Evolutionary conservation across 164 flowering plant genomes (phyloP).

Genomic region (Vitis labrusca): DNA sequence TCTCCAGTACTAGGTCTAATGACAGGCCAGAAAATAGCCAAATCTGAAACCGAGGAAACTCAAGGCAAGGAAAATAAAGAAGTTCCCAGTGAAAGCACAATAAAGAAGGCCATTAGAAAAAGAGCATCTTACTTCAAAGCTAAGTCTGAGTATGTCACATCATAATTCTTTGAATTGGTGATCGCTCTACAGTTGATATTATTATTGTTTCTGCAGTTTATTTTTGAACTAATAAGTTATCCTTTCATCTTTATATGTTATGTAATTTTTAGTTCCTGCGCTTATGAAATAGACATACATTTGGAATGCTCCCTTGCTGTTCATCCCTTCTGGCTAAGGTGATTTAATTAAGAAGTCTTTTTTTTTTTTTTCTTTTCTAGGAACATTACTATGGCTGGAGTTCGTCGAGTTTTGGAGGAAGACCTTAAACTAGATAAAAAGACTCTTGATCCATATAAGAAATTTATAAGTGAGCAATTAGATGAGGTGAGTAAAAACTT

Average conservation of each 20-base stretch:
- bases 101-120: conserved; percentile 61
- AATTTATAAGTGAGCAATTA: conserved; percentile 51
- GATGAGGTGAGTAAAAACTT: conserved; percentile 51
- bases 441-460: conserved; percentile 70
- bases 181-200: not conserved
- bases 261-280: not conserved
- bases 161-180: conserved; percentile 1
- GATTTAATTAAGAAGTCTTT: too few relatives aligned
- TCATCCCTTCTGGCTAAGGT: too few relatives aligned
- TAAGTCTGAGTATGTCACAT: conserved; percentile 65
- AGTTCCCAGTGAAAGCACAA: conserved; percentile 37
- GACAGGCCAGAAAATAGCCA: conserved; percentile 25
- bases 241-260: not conserved
- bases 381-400: conserved; percentile 56
- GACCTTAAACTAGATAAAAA: conserved; percentile 76
- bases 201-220: not conserved
- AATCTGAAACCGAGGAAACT: conserved; percentile 29
- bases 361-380: conserved; percentile 32
- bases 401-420: conserved; percentile 83
- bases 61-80: conserved; percentile 20
- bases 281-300: not conserved
- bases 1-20: conserved; percentile 67
- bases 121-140: conserved; percentile 63
- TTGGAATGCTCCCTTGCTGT: too few relatives aligned
- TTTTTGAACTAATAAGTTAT: not conserved